phyloP scores from a whole-genome alignment of 108 stramenopile species.

The Pelagomonas calceolata region DNA sequence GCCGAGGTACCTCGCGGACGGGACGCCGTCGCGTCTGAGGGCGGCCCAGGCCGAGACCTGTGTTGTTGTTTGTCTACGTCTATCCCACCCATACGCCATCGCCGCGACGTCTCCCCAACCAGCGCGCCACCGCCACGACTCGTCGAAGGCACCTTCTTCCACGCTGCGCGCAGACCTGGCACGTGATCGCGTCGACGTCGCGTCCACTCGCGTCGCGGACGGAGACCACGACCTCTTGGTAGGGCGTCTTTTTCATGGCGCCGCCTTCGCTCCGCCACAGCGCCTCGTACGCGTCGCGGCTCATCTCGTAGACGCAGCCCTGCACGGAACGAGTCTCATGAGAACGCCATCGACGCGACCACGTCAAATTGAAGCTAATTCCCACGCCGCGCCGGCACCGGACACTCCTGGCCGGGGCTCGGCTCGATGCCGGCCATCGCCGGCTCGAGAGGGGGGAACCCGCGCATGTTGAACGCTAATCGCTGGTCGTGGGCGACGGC shows the following conservation, averaged over 20 bases:
- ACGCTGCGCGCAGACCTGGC: too few species aligned
- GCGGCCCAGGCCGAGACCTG: background rate
- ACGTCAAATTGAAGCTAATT: too few species aligned
- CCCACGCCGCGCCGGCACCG: too few species aligned
- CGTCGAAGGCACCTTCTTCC: too few species aligned
- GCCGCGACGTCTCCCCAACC: too few species aligned
- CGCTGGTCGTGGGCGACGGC: constrained; percentile 31
- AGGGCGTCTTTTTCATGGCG: constrained; percentile 8
- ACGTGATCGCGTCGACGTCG: constrained; percentile 40
- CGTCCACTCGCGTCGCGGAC: constrained; percentile 23
- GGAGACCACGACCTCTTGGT: constrained; percentile 43
- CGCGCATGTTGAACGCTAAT: constrained; percentile 45
- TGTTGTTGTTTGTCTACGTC: too few species aligned
- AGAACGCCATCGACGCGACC: too few species aligned
- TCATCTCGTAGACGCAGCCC: constrained; percentile 28
- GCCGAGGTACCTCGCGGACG: too few species aligned
- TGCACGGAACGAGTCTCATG: constrained; percentile 21
- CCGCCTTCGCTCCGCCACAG: constrained; percentile 46
- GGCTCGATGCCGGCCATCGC: constrained; percentile 30
- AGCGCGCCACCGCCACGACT: too few species aligned
- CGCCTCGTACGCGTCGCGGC: constrained; percentile 41
- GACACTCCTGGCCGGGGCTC: too few species aligned
- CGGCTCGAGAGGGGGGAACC: constrained; percentile 46
- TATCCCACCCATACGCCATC: too few species aligned
- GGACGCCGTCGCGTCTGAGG: too few species aligned